A percentile compares a stretch with the other conserved stretches of the same genome.
Evolutionary conservation across 169 alveolate genomes (phyloP).

Genomic region (Eimeria acervulina): DNA sequence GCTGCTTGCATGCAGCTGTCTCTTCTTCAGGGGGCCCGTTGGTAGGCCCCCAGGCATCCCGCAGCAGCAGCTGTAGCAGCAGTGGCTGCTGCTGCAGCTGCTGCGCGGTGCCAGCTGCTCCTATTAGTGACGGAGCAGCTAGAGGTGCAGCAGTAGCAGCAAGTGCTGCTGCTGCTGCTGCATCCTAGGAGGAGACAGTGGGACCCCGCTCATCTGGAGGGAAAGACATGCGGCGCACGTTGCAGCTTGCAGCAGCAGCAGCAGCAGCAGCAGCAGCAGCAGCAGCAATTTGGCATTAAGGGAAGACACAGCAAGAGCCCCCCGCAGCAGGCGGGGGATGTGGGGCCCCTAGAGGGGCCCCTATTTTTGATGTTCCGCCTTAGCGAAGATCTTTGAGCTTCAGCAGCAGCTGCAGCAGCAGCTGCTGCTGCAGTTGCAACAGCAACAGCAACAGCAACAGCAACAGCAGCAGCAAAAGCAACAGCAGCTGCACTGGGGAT

Average conservation of each 20-base stretch:
- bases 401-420: background rate
- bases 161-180: constrained; percentile 74
- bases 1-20: background rate
- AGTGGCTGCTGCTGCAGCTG: constrained; percentile 30
- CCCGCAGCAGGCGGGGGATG: background rate
- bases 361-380: background rate
- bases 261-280: constrained; percentile 5
- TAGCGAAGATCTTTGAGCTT: background rate
- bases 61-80: constrained; percentile 15
- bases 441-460: background rate
- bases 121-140: constrained; percentile 51
- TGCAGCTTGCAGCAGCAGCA: constrained; percentile 15
- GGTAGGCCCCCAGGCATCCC: background rate
- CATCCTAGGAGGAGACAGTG: constrained; percentile 19
- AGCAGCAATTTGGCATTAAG: constrained; percentile 7
- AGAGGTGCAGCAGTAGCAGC: constrained; percentile 68
- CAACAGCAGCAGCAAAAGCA: constrained; percentile 9
- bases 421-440: background rate
- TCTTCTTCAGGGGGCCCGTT: constrained; percentile 41
- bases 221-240: background rate
- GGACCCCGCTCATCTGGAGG: background rate
- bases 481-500: background rate
- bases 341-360: background rate
- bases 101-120: constrained; percentile 28
- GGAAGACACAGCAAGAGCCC: constrained; percentile 11